Evolutionary conservation across 1,284 basidiomycete species (phyloP).

Genomic region (Apiotrichum brassicae): DNA sequence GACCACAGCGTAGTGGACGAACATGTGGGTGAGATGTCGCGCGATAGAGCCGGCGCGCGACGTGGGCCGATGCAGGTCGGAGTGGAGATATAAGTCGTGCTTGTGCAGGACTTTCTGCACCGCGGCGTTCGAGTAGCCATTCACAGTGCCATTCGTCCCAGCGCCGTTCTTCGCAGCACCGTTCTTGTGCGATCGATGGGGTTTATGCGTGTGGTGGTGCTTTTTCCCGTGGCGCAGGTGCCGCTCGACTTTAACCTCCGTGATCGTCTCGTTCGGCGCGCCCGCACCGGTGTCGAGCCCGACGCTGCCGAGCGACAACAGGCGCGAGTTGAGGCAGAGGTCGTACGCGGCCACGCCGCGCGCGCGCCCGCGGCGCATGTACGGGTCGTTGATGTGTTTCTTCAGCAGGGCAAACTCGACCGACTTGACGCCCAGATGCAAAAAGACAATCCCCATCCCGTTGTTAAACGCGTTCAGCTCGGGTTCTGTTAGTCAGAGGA

Average conservation of each 20-base stretch:
- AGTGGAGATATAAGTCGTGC: conserved; percentile 1
- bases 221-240: background rate
- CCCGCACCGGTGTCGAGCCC: conserved; percentile 15
- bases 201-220: background rate
- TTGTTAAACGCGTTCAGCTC: conserved; percentile 33
- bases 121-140: background rate
- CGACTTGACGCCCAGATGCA: conserved; percentile 31
- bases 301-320: conserved; percentile 30
- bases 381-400: conserved; percentile 29
- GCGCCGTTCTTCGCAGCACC: background rate
- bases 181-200: background rate
- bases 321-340: conserved; percentile 30
- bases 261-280: conserved; percentile 1
- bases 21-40: conserved; percentile 21
- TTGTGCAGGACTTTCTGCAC: background rate
- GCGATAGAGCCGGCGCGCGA: conserved; percentile 21
- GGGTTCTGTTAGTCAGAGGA: conserved; percentile 19
- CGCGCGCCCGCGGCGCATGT: conserved; percentile 18
- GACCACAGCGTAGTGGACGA: conserved; percentile 24
- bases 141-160: background rate
- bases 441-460: conserved; percentile 21
- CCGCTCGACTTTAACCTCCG: background rate
- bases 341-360: conserved; percentile 24
- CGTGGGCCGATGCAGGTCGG: conserved; percentile 2
- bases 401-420: conserved; percentile 31